Percentiles rank a stretch among this genome's conserved stretches.
These are phyloP conservation scores for Yamadazyma pseudoaaseri DNA, from an alignment of 1,139 yeast species.

Conservation along the genomic window DNA sequence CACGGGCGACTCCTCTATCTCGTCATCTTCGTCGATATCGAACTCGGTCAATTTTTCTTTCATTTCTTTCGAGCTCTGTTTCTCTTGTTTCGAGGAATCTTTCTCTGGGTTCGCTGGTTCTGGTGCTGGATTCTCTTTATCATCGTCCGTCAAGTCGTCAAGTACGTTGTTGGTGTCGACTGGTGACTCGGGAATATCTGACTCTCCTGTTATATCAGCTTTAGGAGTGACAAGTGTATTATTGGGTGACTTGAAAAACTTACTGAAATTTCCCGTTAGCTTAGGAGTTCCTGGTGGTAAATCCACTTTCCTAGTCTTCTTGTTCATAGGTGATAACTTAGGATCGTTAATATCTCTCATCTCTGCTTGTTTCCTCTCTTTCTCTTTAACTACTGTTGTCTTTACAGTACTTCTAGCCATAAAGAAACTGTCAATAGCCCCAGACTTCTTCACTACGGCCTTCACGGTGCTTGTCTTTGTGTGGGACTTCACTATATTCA, in stretches of 20 bases:
- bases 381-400: background rate
- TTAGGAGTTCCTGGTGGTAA: constrained; percentile 10
- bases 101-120: too few species aligned
- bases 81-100: constrained; percentile 1
- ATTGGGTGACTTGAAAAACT: constrained; percentile 12
- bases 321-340: constrained; percentile 27
- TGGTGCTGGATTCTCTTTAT: too few species aligned
- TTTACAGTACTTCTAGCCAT: constrained; percentile 6
- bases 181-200: constrained; percentile 39
- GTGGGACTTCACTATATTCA: constrained; percentile 26
- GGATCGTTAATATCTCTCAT: constrained; percentile 1
- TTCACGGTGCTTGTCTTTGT: constrained; percentile 4
- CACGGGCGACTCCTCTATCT: constrained; percentile 45
- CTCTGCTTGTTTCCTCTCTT: background rate
- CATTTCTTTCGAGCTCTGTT: constrained; percentile 1
- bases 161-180: constrained; percentile 21
- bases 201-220: constrained; percentile 31
- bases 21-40: constrained; percentile 33
- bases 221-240: constrained; percentile 6
- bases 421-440: constrained; percentile 17
- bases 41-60: constrained; percentile 8
- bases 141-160: constrained; percentile 24
- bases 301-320: constrained; percentile 20
- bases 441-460: constrained; percentile 1
- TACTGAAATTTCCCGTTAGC: constrained; percentile 12